Evolutionary conservation across 768 basidiomycete genomes (phyloP).

Genomic region (Amanita polypyramis): DNA sequence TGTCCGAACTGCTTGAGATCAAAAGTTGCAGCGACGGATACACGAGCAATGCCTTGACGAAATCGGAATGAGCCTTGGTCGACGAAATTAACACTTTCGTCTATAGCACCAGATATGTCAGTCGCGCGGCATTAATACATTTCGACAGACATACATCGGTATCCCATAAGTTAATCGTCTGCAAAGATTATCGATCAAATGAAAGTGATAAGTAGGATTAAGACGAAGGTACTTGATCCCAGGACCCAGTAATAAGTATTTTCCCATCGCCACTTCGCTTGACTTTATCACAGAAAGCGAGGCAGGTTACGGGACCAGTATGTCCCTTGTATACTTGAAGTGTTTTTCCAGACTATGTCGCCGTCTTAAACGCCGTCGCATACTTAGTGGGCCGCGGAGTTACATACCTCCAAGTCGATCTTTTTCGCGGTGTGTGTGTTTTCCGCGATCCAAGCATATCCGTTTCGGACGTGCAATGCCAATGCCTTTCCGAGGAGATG

Average conservation of each 20-base stretch:
- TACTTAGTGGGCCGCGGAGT: no score
- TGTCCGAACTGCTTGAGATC: constrained; percentile 86
- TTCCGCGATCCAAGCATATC: constrained; percentile 80
- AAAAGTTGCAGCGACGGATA: constrained; percentile 57
- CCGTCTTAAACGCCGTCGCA: neutral
- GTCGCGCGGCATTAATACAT: neutral
- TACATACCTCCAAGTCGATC: constrained; percentile 62
- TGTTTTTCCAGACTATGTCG: constrained; percentile 66
- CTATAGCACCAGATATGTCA: constrained; percentile 26
- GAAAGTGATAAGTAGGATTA: neutral
- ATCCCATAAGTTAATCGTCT: constrained; percentile 89
- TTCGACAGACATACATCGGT: constrained; percentile 40
- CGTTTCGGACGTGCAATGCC: constrained; percentile 51
- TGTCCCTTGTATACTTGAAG: constrained; percentile 74
- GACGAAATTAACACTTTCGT: constrained; percentile 61
- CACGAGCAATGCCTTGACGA: constrained; percentile 77
- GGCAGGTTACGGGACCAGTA: constrained; percentile 76
- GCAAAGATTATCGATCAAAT: neutral
- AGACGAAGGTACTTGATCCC: constrained; percentile 61
- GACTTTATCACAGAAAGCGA: constrained; percentile 52
- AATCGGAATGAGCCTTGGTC: constrained; percentile 77
- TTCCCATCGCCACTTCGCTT: constrained; percentile 29
- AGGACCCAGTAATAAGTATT: constrained; percentile 81
- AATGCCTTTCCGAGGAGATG: constrained; percentile 67
- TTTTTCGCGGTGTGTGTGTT: constrained; percentile 68